Conservation (phyloP, 192 early-diverging fungal genomes). For the Phlyctochytrium bullatum region DNA sequence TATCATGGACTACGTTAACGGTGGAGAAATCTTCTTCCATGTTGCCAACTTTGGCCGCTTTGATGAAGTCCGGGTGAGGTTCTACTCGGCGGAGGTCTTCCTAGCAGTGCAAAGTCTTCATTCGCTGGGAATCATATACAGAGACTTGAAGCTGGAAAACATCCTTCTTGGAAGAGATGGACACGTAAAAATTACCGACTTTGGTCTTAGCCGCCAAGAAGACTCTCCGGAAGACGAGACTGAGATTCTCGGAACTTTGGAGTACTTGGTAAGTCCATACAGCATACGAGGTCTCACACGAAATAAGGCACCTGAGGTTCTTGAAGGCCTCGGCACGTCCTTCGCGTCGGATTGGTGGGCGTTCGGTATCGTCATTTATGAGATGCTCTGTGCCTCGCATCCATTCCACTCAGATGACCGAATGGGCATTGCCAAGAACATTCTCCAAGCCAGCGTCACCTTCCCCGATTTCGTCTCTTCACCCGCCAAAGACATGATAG, state of each 20-base stretch:
- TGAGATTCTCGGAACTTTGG: constrained; percentile 46
- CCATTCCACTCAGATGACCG: constrained; percentile 49
- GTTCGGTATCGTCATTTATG: constrained; percentile 51
- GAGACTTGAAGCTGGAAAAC: constrained; percentile 60
- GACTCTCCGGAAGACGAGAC: constrained; percentile 20
- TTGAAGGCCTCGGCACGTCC: constrained; percentile 40
- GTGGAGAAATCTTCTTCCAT: constrained; percentile 92
- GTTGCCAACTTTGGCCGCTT: constrained; percentile 57
- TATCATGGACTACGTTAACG: constrained; percentile 79
- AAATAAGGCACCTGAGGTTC: constrained; percentile 48
- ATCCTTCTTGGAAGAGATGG: constrained; percentile 49
- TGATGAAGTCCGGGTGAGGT: constrained; percentile 41
- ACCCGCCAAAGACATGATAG: constrained; percentile 31
- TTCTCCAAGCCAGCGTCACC: constrained; percentile 34
- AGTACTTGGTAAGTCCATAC: constrained; percentile 40
- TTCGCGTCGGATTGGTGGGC: constrained; percentile 59
- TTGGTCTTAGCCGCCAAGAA: constrained; percentile 47
- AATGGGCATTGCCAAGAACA: constrained; percentile 41
- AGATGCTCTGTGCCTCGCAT: constrained; percentile 56
- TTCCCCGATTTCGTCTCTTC: constrained; percentile 35
- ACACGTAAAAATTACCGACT: constrained; percentile 55
- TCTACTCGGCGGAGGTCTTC: constrained; percentile 50
- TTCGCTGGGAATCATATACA: constrained; percentile 48
- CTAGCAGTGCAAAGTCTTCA: constrained; percentile 49
- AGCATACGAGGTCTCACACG: not conserved